Evolutionary conservation across 2,329 filamentous ascomycete genomes (phyloP), one percentile per base, ranked within the genome.

Genomic region (Ophiostoma triangulosporum): DNA sequence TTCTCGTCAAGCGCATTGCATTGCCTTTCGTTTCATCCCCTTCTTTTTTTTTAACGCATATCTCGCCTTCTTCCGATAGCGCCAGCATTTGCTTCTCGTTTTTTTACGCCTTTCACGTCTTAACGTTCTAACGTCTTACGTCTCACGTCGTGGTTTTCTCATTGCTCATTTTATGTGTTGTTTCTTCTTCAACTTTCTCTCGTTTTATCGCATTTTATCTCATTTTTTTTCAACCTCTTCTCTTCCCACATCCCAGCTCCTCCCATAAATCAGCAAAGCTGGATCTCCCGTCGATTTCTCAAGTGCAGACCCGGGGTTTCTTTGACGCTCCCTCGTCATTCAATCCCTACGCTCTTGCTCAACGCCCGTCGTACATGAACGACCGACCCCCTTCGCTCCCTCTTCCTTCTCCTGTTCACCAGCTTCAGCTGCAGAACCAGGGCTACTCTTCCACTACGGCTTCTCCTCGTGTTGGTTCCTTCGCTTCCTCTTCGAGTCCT

Each of bases 251-350:
- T 5, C 9, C 27, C 22, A n/a, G 6, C 22, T 8, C 24, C 35
- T 3, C 33, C 26, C 22, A 15, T 50, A 11, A 24, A 33, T 32
- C 55, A 86, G 87, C 80, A 84, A 93, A 90, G 77, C 88, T 94
- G 88, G 88, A 90, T 86, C 82, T 90, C 70, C 86, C 87, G 73
- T 86, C 86, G 73, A 85, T 89, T 67, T 85, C 85, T 66, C 83
- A 87, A 75, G 80, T 86, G 74, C 83, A 87, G 72, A 80, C 83
- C 78, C 83, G 86, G 80, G 84, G 83, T 74, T 76, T 77, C 66
- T 76, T 78, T 70, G 84, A 90, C 71, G 75, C 77, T 64, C 69
- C 77, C 64, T 69, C 75, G 68, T 88, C 81, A 71, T 86, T 83
- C 71, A 83, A 81, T 70, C 73, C 76, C 66, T 77, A 84, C 71